Evolutionary conservation across 176 grass and related monocot species (phyloP), one percentile per base, ranked within the genome.

Genomic region (Elymus sibiricus): DNA sequence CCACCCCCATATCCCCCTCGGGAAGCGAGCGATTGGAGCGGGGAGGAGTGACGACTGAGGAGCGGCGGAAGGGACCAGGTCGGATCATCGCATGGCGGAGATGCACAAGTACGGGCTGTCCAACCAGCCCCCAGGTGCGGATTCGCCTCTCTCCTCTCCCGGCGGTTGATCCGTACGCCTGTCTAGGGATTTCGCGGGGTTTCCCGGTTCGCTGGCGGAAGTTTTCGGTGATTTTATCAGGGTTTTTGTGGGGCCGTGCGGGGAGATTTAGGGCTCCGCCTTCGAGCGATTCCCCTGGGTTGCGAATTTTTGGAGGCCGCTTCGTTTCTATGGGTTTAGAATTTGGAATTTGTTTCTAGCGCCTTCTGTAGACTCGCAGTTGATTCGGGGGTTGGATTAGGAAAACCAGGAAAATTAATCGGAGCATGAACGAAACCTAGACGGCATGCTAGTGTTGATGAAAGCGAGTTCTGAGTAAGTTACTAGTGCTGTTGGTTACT

Each of bases 21-120:
- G 11, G 51, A 39, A 29, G 13, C 67, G 46, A 28, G 85, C 66
- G 74, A 74, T 44, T 47, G n/a, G 49, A 7, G 21, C 51, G 12
- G 12, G 83, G 64, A 6, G 64, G 59, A 11, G 40, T 31, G 2
- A 51, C 1, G 25, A 31, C 70, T 9, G 47, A 51, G 47, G 15
- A 6, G 83, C 78, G 63, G 58, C 59, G n/a, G 70, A 39, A 21
- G 17, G 68, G 68, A n/a, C 60, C 29, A 59, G 60, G 77, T 9
- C 14, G 86, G 77, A 88, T 88, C 90, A 65, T 85, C 31, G 70
- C 70, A 91, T 91, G 90, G 90, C 82, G 77, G 86, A 91, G 90
- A 88, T 80, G 83, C 82, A 58, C 71, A 85, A 82, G 70, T 72
- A 82, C 70, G 51, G 85, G 63, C 74, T 88, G 86, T 35, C 90